phyloP scores from a whole-genome alignment of 2,329 filamentous ascomycete genomes.

The Sporothrix humicola region DNA sequence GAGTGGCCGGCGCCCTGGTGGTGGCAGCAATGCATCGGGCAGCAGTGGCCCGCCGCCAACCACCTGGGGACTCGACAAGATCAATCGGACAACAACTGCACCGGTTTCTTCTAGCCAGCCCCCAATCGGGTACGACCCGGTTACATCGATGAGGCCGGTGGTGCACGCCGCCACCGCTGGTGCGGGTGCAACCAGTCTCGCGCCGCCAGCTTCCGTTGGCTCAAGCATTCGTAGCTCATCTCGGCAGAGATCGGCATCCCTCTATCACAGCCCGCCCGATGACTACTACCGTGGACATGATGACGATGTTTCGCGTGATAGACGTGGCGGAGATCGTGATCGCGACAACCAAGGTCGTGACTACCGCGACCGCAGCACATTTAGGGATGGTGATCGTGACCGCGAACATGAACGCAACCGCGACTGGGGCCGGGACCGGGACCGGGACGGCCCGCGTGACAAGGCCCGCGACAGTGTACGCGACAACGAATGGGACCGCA shows the following conservation, averaged over 20 bases:
- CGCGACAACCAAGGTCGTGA: constrained; percentile 49
- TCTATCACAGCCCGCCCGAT: constrained; percentile 48
- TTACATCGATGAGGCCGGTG: constrained; percentile 52
- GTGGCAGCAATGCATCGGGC: neutral
- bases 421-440: constrained; percentile 40
- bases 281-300: constrained; percentile 57
- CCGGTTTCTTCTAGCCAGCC: neutral
- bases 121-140: constrained; percentile 51
- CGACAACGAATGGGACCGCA: constrained; percentile 35
- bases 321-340: constrained; percentile 40
- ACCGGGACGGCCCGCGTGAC: constrained; percentile 26
- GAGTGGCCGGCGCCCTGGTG: constrained; percentile 37
- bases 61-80: constrained; percentile 73
- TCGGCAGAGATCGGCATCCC: constrained; percentile 44
- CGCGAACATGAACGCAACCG: constrained; percentile 39
- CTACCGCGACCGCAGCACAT: constrained; percentile 30
- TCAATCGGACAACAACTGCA: constrained; percentile 54
- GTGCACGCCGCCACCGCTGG: constrained; percentile 9
- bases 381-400: constrained; percentile 39
- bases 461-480: constrained; percentile 40
- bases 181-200: neutral
- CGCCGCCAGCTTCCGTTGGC: constrained; percentile 28
- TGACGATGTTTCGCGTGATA: constrained; percentile 53
- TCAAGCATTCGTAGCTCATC: constrained; percentile 39
- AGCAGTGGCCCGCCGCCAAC: constrained; percentile 68